phyloP scores from a whole-genome alignment of 345 rosid species.

The Turritis glabra region DNA sequence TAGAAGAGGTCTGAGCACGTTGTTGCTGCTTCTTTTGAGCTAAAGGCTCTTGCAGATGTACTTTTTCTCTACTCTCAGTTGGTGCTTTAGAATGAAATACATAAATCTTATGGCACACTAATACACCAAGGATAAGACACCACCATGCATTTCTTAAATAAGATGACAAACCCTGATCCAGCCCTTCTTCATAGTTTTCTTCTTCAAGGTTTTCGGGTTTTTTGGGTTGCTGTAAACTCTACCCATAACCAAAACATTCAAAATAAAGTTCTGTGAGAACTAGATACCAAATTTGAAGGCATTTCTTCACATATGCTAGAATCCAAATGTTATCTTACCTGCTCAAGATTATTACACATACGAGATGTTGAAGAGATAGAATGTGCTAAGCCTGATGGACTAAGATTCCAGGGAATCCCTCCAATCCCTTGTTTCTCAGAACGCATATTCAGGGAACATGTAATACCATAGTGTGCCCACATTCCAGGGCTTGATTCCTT shows the following conservation, averaged over 20 bases:
- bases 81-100: slow-evolving; percentile 37
- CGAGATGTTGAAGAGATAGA: slow-evolving; percentile 31
- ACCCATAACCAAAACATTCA: slow-evolving; percentile 31
- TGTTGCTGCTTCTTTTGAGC: slow-evolving; percentile 57
- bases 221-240: slow-evolving; percentile 43
- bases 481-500: slow-evolving; percentile 14
- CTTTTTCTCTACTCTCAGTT: slow-evolving; percentile 37
- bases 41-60: slow-evolving; percentile 39
- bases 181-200: slow-evolving; percentile 17
- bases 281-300: neutral
- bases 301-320: neutral
- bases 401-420: slow-evolving; percentile 12
- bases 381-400: slow-evolving; percentile 25
- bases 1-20: slow-evolving; percentile 47
- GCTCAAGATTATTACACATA: slow-evolving; percentile 24
- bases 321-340: slow-evolving; percentile 37
- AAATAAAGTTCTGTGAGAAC: neutral
- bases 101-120: slow-evolving; percentile 43
- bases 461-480: slow-evolving; percentile 1
- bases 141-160: slow-evolving; percentile 48
- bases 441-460: slow-evolving; percentile 17
- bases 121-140: slow-evolving; percentile 50
- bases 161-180: slow-evolving; percentile 29
- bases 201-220: slow-evolving; percentile 4
- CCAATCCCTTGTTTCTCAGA: neutral